Evolutionary conservation across 2,329 filamentous ascomycete genomes (phyloP), one percentile per base, ranked within the genome.

Genomic region (Colletotrichum musicola): DNA sequence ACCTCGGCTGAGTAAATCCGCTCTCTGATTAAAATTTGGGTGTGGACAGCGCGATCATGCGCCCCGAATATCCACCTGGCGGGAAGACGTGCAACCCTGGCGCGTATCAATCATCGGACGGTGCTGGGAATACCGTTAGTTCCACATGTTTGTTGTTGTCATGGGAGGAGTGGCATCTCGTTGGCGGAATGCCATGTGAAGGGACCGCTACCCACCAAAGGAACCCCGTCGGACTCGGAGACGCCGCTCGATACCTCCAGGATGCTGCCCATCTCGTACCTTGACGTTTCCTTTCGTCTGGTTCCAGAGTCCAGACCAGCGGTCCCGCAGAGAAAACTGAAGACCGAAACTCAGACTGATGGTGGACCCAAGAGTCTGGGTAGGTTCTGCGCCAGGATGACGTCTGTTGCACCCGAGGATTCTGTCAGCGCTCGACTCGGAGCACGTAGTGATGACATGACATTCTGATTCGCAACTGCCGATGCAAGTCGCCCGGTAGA

Each of bases 71-170:
- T 65, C 62, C 65, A 68, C 65, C 51, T 16, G 30, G 55, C 65
- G 65, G 62, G 62, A 65, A 65, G 55, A 65, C 55, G 55, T 61
- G 65, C 55, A 65, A 60, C 50, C 62, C 62, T 30, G 55, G 65
- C 35, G 62, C 49, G 30, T 55, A 68, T 65, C 55, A 65, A 59
- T 35, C 22, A 27, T 55, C 25, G 44, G 22, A 46, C 35, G 50
- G 49, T 42, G 40, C 40, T 42, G 14, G 38, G 50, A 16, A 40
- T 18, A n/a, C 30, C n/a, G 20, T 14, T 46, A 16, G 27, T 27
- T 25, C 58, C 57, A 66, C 58, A 49, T 50, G 42, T 18, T 35
- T 44, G 57, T n/a, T 55, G 14, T 35, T 44, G 57, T n/a, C 42
- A 18, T 40, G 30, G 47, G 22, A 25, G 61, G 44, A 49, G 55